A percentile compares a stretch with the other conserved stretches of the same genome.
phyloP scores from a whole-genome alignment of 257 asterid genomes.

The Solanum verrucosum region DNA sequence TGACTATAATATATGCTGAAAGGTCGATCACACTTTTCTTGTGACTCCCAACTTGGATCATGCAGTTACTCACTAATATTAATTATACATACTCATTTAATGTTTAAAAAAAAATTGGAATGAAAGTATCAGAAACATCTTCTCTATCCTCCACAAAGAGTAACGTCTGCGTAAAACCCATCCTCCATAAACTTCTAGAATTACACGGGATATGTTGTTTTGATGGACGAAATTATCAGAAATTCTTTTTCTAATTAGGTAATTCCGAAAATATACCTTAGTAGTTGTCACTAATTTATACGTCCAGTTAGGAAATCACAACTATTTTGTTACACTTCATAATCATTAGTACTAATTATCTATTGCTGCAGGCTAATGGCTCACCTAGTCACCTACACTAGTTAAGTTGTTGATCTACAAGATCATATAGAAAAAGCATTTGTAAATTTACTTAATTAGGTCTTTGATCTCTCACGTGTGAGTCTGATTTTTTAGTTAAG shows the following conservation, averaged over 20 bases:
- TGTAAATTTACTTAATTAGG: neutral
- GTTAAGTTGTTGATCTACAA: neutral
- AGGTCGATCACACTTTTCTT: constrained; percentile 36
- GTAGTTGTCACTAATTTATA: neutral
- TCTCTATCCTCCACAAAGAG: neutral
- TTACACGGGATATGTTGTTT: too few relatives aligned
- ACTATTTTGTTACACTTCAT: constrained; percentile 3
- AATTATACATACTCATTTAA: neutral
- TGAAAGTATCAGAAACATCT: neutral
- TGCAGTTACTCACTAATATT: constrained; percentile 13
- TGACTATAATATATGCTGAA: constrained; percentile 4
- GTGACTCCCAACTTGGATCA: constrained; percentile 22
- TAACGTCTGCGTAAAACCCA: neutral
- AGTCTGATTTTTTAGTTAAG: neutral
- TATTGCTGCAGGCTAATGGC: constrained; percentile 12
- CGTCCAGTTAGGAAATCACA: constrained; percentile 30
- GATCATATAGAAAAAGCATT: neutral
- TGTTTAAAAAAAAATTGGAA: neutral
- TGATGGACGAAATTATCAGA: neutral
- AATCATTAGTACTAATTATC: neutral
- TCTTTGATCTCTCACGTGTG: neutral
- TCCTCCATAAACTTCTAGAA: too few relatives aligned
- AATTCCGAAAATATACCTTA: neutral
- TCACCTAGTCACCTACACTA: constrained; percentile 6
- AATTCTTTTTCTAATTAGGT: neutral